A percentile compares a stretch with the other conserved stretches of the same genome.
phyloP scores from a whole-genome alignment of 2,329 filamentous ascomycete species.

The Nannizziopsis arthrosporioides region DNA sequence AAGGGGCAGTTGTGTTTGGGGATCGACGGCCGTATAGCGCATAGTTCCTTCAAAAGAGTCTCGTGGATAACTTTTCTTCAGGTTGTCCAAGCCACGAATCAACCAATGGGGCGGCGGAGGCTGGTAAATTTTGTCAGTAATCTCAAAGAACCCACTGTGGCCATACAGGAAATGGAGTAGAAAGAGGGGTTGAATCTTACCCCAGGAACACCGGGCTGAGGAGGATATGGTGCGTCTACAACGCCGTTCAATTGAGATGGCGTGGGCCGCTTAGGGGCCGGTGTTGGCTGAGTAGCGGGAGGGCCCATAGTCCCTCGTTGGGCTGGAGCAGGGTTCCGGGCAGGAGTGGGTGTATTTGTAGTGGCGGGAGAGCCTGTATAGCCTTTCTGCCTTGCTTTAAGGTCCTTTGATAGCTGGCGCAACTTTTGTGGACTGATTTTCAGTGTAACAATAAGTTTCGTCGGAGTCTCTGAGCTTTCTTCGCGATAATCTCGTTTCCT shows the following conservation, averaged over 20 bases:
- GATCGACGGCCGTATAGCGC: slow-evolving; percentile 76
- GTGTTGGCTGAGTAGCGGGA: slow-evolving; percentile 18
- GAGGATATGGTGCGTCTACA: slow-evolving; percentile 36
- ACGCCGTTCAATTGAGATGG: slow-evolving; percentile 33
- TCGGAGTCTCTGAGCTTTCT: slow-evolving; percentile 61
- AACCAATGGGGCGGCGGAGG: slow-evolving; percentile 85
- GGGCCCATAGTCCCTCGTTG: slow-evolving; percentile 18
- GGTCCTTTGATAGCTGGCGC: slow-evolving; percentile 51
- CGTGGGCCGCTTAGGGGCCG: slow-evolving; percentile 21
- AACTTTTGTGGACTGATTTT: slow-evolving; percentile 62
- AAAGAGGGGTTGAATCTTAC: slow-evolving; percentile 29
- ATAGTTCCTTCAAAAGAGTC: slow-evolving; percentile 83
- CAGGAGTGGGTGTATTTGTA: slow-evolving; percentile 16
- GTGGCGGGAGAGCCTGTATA: slow-evolving; percentile 33
- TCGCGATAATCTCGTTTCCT: slow-evolving; percentile 59
- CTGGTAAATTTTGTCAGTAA: slow-evolving; percentile 36
- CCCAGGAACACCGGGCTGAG: slow-evolving; percentile 32
- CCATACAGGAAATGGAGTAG: slow-evolving; percentile 14
- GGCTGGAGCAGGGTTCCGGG: slow-evolving; percentile 35
- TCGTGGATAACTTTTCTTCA: slow-evolving; percentile 59
- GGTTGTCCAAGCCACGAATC: slow-evolving; percentile 54
- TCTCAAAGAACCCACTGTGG: background rate
- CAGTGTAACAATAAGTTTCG: slow-evolving; percentile 61
- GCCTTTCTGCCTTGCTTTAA: slow-evolving; percentile 33
- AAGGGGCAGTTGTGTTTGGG: slow-evolving; percentile 54